Conservation (phyloP, 2,329 filamentous ascomycete species). For the Colletotrichum tanaceti region DNA sequence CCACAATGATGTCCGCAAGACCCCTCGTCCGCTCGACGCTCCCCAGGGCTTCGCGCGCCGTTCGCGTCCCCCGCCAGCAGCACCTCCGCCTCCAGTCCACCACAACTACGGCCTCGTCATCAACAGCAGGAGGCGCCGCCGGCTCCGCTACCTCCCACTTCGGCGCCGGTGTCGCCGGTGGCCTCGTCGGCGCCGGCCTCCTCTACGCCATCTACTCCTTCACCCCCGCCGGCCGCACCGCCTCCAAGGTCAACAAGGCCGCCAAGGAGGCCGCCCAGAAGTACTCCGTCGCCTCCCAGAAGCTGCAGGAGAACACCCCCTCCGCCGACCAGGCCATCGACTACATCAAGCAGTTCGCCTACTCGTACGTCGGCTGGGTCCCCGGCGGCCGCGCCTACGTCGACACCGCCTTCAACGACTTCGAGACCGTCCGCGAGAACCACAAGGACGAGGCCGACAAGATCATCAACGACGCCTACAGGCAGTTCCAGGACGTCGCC, state of each 20-base stretch:
- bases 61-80: constrained; percentile 46
- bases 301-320: constrained; percentile 71
- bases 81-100: constrained; percentile 57
- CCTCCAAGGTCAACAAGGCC: constrained; percentile 58
- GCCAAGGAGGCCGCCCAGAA: constrained; percentile 68
- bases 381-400: constrained; percentile 77
- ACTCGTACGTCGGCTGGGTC: constrained; percentile 77
- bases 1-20: constrained; percentile 48
- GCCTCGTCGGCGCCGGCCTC: constrained; percentile 55
- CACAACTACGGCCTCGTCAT: constrained; percentile 48
- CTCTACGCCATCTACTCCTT: constrained; percentile 59
- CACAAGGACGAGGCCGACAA: constrained; percentile 77
- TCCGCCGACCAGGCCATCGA: constrained; percentile 74
- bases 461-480: constrained; percentile 75
- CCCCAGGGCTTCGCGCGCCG: constrained; percentile 46
- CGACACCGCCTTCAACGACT: constrained; percentile 75
- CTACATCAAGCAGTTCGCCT: constrained; percentile 73
- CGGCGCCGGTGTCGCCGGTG: constrained; percentile 57
- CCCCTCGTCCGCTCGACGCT: constrained; percentile 46
- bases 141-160: constrained; percentile 50
- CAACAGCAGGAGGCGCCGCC: constrained; percentile 42
- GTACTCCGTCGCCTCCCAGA: constrained; percentile 69
- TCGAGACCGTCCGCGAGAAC: constrained; percentile 74
- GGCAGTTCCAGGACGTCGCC: constrained; percentile 71
- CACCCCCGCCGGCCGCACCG: constrained; percentile 56